Conservation (phyloP, 257 asterid genomes). For the Nemophila menziesii region DNA sequence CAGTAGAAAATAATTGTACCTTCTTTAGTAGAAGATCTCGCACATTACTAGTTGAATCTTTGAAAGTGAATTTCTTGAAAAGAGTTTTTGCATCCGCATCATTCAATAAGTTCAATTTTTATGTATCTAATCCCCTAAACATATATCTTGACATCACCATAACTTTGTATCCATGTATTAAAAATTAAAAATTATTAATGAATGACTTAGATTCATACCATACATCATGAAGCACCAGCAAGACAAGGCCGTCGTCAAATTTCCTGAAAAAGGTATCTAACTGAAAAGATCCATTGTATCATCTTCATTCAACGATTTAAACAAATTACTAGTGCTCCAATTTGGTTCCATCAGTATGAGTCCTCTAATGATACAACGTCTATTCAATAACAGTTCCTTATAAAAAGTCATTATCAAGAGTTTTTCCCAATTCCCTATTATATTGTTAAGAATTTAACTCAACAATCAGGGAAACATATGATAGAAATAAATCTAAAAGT, state of each 20-base stretch:
- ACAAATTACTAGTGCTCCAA: no score
- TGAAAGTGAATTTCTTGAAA: conserved; percentile 19
- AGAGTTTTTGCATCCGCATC: conserved; percentile 19
- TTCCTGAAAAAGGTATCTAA: conserved; percentile 8
- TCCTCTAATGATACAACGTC: no score
- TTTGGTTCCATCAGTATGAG: no score
- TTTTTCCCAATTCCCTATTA: no score
- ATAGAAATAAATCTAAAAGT: no score
- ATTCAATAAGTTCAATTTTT: conserved; percentile 17
- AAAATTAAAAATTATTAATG: conserved; percentile 13
- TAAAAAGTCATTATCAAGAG: no score
- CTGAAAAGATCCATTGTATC: no score
- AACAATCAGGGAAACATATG: no score
- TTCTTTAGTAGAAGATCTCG: conserved; percentile 16
- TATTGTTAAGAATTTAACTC: no score
- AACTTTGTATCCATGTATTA: conserved; percentile 14
- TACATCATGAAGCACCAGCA: conserved; percentile 31
- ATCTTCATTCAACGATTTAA: no score
- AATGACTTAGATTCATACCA: conserved; percentile 17
- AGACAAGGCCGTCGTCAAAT: conserved; percentile 6
- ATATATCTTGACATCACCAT: conserved; percentile 26
- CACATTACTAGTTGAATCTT: conserved; percentile 10
- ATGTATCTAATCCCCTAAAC: conserved; percentile 17
- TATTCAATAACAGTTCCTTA: no score
- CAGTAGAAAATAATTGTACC: no score